Base-by-base conservation (phyloP, 768 basidiomycete genomes). In the Russula griseocarnosa region DNA sequence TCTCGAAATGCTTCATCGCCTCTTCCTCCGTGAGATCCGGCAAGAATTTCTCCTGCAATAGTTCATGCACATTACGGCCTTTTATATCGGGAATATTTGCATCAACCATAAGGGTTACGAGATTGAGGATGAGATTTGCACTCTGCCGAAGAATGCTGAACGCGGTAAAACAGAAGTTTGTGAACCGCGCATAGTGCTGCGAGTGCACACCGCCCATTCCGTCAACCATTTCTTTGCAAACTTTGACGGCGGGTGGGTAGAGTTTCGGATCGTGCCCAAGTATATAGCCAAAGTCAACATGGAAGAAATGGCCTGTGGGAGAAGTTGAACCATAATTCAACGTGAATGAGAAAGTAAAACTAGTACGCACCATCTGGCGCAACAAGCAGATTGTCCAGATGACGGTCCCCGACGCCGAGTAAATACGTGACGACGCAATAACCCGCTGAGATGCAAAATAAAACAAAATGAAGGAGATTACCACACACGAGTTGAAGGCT, bases 181-280 rank as follows among this genome's bases (percentile, higher is more conserved):
- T 94, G 85, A 99, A 99, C 34, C 95, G 88, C 28, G 87, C 84
- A 74, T 98, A 98, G 73, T 98, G 96, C n/a, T 90, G 83, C 7
- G 94, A 96, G 70, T 90, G 85, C 1, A 92, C 87, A 13, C 97
- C 96, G n/a, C 97, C 97, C 94, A 99, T 96, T 13, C 92, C 96
- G 73, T 99, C 97, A 0, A 98, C 93, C 97, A 98, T 99, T 73
- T 98, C 97, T 71, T 96, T 95, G 76, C 95, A 98, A 46, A 99
- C 91, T 74, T 99, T 99, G 68, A 98, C 95, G 14, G 94, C 92
- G 7, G 97, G 97, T 2, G 97, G 95, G 72, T 95, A 96, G 0
- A 94, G 93, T 71, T 99, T 98, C 0, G 97, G 97, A 72, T 98
- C 97, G 2, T 94, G 87, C 3, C 97, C 97, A 16, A 98, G 82